Conservation (phyloP, 1,139 yeast species). For the Saccharomyces pastorianus region DNA sequence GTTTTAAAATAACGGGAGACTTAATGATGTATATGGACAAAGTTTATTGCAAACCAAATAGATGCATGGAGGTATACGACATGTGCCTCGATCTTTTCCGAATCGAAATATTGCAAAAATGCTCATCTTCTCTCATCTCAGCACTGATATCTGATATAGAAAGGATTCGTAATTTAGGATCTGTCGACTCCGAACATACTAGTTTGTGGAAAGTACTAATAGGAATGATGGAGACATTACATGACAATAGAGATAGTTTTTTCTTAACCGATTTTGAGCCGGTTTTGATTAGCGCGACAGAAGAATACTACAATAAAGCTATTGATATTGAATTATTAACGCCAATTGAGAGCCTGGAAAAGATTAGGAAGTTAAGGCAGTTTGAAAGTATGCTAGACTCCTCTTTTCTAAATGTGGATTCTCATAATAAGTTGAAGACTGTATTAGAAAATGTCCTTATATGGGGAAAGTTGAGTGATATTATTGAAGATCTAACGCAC, state of each 20-base stretch:
- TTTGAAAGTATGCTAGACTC: slow-evolving; percentile 44
- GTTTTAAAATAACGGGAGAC: slow-evolving; percentile 78
- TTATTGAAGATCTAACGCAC: slow-evolving; percentile 10
- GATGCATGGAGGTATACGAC: slow-evolving; percentile 62
- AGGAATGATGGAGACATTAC: slow-evolving; percentile 61
- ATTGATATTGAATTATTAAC: slow-evolving; percentile 41
- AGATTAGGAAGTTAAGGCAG: slow-evolving; percentile 42
- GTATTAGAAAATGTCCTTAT: slow-evolving; percentile 22
- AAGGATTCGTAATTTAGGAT: slow-evolving; percentile 11
- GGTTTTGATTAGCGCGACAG: slow-evolving; percentile 46
- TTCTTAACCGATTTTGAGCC: slow-evolving; percentile 66
- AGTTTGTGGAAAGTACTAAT: slow-evolving; percentile 34
- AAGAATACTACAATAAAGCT: slow-evolving; percentile 45
- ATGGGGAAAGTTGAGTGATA: slow-evolving; percentile 15
- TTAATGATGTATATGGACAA: slow-evolving; percentile 80
- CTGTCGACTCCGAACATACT: slow-evolving; percentile 18
- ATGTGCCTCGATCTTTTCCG: slow-evolving; percentile 60
- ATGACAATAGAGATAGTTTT: slow-evolving; percentile 39
- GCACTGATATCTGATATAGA: slow-evolving; percentile 18
- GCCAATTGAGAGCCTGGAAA: slow-evolving; percentile 41
- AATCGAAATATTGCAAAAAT: slow-evolving; percentile 35
- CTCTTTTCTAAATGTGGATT: slow-evolving; percentile 19
- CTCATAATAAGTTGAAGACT: slow-evolving; percentile 16
- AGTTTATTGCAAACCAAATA: slow-evolving; percentile 71
- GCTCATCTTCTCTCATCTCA: slow-evolving; percentile 10